Conservation (phyloP, 1,284 basidiomycete species). For the Rhodotorula sp. region DNA sequence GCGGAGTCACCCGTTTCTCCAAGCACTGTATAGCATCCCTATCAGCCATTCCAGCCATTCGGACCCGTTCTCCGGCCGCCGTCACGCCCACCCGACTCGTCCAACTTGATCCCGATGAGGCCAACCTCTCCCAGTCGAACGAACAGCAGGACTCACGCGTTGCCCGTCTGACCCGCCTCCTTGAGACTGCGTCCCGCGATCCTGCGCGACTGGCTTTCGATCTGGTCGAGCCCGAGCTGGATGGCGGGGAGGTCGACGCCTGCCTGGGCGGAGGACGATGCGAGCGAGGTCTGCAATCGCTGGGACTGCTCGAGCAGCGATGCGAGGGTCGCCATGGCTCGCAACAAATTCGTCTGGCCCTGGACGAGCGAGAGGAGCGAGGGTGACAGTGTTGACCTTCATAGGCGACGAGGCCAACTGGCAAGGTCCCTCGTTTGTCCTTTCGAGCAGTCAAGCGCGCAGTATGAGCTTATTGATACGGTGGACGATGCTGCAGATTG, state of each 20-base stretch:
- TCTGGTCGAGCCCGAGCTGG: conserved; percentile 83
- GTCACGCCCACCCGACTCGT: neutral
- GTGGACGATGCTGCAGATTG: neutral
- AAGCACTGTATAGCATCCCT: too few species aligned
- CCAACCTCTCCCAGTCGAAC: conserved; percentile 18
- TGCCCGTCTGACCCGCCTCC: conserved; percentile 13
- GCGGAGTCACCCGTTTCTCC: neutral
- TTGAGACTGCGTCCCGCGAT: conserved; percentile 55
- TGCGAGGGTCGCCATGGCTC: conserved; percentile 31
- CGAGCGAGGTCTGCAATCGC: conserved; percentile 35
- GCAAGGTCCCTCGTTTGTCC: neutral
- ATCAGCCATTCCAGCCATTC: too few species aligned
- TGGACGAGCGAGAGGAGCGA: neutral
- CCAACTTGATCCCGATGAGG: neutral
- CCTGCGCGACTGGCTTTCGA: conserved; percentile 79
- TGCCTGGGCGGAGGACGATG: conserved; percentile 3
- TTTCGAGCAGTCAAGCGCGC: neutral
- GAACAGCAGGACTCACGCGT: conserved; percentile 23
- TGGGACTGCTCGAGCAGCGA: conserved; percentile 45
- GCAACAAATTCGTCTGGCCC: neutral
- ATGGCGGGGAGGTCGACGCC: conserved; percentile 64
- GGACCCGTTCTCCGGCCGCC: neutral
- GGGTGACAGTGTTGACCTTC: neutral
- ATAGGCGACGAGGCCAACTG: neutral
- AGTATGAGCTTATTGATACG: too few species aligned